These are phyloP conservation scores for Fraxinus nigra DNA, from an alignment of 305 asterid species.

Conservation along the genomic window DNA sequence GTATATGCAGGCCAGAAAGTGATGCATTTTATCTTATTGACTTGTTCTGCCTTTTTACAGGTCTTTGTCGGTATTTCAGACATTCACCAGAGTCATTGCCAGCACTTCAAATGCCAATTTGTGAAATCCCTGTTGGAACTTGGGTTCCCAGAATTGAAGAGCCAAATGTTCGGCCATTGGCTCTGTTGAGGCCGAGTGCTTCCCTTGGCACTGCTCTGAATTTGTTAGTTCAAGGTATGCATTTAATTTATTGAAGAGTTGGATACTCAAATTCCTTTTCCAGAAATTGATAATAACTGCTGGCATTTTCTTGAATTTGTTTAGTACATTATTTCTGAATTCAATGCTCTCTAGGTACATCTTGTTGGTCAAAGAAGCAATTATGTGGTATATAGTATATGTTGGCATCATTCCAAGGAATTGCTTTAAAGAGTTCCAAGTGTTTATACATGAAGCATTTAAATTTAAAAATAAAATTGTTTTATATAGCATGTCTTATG, in stretches of 20 bases:
- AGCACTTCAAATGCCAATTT: slow-evolving; percentile 67
- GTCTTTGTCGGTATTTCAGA: slow-evolving; percentile 77
- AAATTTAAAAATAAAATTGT: slow-evolving; percentile 1
- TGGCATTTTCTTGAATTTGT: background rate
- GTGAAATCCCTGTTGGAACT: slow-evolving; percentile 70
- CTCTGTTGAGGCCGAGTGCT: slow-evolving; percentile 76
- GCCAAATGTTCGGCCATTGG: slow-evolving; percentile 68
- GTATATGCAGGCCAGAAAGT: background rate
- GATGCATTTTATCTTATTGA: background rate
- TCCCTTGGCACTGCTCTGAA: slow-evolving; percentile 72
- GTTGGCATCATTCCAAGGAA: background rate
- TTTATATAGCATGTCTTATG: slow-evolving; percentile 10
- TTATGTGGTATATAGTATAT: background rate
- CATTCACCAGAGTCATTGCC: slow-evolving; percentile 76
- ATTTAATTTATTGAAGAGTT: background rate
- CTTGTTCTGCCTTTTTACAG: slow-evolving; percentile 44
- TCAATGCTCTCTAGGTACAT: background rate
- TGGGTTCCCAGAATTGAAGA: slow-evolving; percentile 90
- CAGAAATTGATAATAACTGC: background rate
- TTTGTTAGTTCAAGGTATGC: slow-evolving; percentile 78
- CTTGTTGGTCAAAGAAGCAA: background rate
- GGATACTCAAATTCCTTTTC: background rate
- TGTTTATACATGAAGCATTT: slow-evolving; percentile 5
- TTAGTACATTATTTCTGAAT: background rate
- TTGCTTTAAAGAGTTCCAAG: background rate